These are phyloP conservation scores for Wickerhamiella parazyma DNA, from an alignment of 805 yeast species.

Conservation along the genomic window DNA sequence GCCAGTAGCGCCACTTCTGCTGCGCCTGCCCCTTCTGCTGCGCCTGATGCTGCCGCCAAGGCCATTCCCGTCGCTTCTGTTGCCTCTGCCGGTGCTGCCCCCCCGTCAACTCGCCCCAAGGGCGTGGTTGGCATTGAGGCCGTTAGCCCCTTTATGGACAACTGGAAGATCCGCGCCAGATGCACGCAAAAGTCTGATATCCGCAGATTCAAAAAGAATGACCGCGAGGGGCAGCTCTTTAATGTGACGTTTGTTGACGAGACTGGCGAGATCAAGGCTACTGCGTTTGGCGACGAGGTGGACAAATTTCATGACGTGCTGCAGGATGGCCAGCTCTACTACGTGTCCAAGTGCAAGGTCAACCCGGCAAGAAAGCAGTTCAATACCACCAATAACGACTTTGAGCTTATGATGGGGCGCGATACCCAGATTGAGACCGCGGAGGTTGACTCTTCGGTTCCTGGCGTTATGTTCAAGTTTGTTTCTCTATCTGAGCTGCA, in stretches of 20 bases:
- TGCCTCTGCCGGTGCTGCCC: neutral
- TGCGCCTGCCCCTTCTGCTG: neutral
- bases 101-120: neutral
- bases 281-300: slow-evolving; percentile 82
- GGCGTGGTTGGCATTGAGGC: slow-evolving; percentile 13
- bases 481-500: slow-evolving; percentile 51
- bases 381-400: slow-evolving; percentile 71
- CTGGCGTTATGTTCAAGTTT: slow-evolving; percentile 66
- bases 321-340: slow-evolving; percentile 83
- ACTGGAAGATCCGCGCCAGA: slow-evolving; percentile 89
- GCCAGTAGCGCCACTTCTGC: neutral
- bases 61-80: neutral
- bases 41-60: neutral
- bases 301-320: slow-evolving; percentile 61
- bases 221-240: slow-evolving; percentile 84
- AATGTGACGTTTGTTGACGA: slow-evolving; percentile 82
- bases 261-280: slow-evolving; percentile 90
- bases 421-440: slow-evolving; percentile 57
- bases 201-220: slow-evolving; percentile 72
- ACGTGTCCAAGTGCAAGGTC: slow-evolving; percentile 60
- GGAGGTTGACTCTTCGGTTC: slow-evolving; percentile 43
- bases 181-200: slow-evolving; percentile 79
- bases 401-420: slow-evolving; percentile 70
- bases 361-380: slow-evolving; percentile 77
- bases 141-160: slow-evolving; percentile 76